phyloP scores from a whole-genome alignment of 2,329 filamentous ascomycete species.

The Basipetospora chlamydospora region DNA sequence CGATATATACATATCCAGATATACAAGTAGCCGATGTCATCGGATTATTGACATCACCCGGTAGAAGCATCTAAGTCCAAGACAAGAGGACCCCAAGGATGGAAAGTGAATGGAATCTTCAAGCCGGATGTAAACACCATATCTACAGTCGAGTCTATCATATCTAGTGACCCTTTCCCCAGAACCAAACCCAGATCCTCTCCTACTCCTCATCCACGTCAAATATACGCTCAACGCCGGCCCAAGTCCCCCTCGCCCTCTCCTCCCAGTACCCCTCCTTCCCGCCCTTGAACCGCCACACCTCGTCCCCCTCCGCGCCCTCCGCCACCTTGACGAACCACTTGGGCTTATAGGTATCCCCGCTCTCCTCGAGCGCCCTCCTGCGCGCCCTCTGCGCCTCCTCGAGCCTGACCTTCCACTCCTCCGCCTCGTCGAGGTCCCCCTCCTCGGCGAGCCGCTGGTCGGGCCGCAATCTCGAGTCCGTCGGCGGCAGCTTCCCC shows the following conservation, averaged over 20 bases:
- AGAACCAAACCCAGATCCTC: too few species aligned
- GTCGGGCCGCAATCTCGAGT: constrained; percentile 72
- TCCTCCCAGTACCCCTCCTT: constrained; percentile 93
- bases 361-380: constrained; percentile 58
- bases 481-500: constrained; percentile 61
- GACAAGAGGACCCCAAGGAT: too few species aligned
- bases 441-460: constrained; percentile 75
- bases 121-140: too few species aligned
- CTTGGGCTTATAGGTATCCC: constrained; percentile 56
- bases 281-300: constrained; percentile 63
- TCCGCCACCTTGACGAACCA: constrained; percentile 73
- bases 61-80: background rate
- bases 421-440: constrained; percentile 70
- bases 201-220: constrained; percentile 9
- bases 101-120: too few species aligned
- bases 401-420: constrained; percentile 68
- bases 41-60: too few species aligned
- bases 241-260: constrained; percentile 54
- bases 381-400: constrained; percentile 69
- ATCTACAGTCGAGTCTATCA: too few species aligned
- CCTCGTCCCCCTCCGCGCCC: constrained; percentile 44
- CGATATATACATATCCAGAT: background rate
- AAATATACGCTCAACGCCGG: constrained; percentile 37
- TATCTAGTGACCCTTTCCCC: too few species aligned
- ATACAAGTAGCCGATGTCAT: too few species aligned